Evolutionary conservation across 495 filamentous ascomycete species (phyloP).

Genomic region (Penicillium steckii): DNA sequence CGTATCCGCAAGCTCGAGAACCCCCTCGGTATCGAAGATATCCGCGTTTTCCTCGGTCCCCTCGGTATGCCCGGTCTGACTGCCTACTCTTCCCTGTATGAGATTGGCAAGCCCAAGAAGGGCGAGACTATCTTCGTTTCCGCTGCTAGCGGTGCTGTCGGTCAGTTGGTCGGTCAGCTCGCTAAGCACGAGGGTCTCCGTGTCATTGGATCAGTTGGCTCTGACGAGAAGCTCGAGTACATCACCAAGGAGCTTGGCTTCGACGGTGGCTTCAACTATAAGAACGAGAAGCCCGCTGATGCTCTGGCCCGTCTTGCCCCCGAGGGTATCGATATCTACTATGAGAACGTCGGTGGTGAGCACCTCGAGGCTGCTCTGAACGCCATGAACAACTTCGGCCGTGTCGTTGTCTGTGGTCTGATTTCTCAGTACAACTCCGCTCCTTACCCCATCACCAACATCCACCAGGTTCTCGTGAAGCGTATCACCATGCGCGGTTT

Average conservation of each 20-base stretch:
- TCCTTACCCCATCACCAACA: conserved; percentile 67
- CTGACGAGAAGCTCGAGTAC: conserved; percentile 67
- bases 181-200: conserved; percentile 84
- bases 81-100: conserved; percentile 75
- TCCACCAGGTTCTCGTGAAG: conserved; percentile 54
- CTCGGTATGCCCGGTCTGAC: conserved; percentile 89
- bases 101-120: conserved; percentile 81
- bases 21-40: conserved; percentile 44
- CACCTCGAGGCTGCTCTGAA: conserved; percentile 75
- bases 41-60: conserved; percentile 61
- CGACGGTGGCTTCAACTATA: conserved; percentile 75
- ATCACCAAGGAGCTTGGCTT: conserved; percentile 65
- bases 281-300: conserved; percentile 65
- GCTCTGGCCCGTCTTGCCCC: conserved; percentile 76
- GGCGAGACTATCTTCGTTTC: conserved; percentile 88
- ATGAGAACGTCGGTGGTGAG: conserved; percentile 92
- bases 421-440: conserved; percentile 78
- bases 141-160: conserved; percentile 80
- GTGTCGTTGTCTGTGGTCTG: conserved; percentile 68
- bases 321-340: conserved; percentile 90
- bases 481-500: conserved; percentile 72
- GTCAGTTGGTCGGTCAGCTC: conserved; percentile 79
- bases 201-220: conserved; percentile 76
- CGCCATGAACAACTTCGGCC: conserved; percentile 65
- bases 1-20: conserved; percentile 41